phyloP scores from a whole-genome alignment of 2,329 filamentous ascomycete species.

The Talaromyces verruculosus region DNA sequence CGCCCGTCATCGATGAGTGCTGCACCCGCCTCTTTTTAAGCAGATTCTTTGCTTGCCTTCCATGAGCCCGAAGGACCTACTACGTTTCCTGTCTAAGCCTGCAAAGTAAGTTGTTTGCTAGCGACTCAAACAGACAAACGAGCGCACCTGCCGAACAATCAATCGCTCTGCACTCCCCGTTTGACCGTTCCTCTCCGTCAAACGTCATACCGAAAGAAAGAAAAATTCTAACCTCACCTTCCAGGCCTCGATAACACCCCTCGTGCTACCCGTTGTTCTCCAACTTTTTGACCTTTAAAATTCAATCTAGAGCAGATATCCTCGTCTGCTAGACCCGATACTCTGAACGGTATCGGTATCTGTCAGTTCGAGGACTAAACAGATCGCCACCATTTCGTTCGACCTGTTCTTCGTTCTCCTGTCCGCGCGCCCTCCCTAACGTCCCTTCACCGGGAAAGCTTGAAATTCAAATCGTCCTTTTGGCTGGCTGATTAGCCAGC shows the following conservation, averaged over 20 bases:
- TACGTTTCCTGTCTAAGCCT: constrained; percentile 91
- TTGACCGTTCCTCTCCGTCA: background rate
- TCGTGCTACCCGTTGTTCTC: constrained; percentile 17
- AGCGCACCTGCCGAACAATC: background rate
- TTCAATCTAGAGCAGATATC: constrained; percentile 66
- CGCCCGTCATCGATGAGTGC: constrained; percentile 37
- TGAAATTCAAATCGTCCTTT: constrained; percentile 49
- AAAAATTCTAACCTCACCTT: constrained; percentile 14
- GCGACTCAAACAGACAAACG: background rate
- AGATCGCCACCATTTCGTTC: constrained; percentile 81
- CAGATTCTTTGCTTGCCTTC: constrained; percentile 51
- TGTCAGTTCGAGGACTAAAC: constrained; percentile 62
- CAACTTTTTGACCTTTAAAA: constrained; percentile 23
- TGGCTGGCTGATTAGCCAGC: constrained; percentile 72
- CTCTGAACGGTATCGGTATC: constrained; percentile 80
- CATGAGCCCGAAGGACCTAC: constrained; percentile 89
- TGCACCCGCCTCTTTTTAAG: constrained; percentile 36
- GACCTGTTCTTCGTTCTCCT: constrained; percentile 80
- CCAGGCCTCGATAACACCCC: constrained; percentile 65
- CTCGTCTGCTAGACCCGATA: constrained; percentile 84
- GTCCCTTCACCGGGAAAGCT: constrained; percentile 54
- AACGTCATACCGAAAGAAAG: background rate
- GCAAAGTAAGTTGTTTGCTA: constrained; percentile 70
- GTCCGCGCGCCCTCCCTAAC: constrained; percentile 89
- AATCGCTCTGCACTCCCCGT: background rate